Percentiles rank a stretch among this genome's conserved stretches.
Conservation (phyloP, 2,329 filamentous ascomycete genomes). For the Colletotrichum sp. region DNA sequence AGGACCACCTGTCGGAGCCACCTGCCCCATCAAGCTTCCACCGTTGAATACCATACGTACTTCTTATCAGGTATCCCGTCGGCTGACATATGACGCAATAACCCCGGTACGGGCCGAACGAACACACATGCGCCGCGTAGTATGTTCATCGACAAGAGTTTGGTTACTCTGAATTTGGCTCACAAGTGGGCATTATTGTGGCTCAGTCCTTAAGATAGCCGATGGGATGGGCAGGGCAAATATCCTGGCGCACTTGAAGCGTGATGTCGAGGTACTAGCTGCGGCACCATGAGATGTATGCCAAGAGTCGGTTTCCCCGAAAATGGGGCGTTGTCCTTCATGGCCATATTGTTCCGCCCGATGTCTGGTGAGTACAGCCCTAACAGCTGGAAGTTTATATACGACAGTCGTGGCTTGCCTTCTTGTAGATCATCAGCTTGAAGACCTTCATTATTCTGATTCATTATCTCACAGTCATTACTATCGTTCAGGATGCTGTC, state of each 20-base stretch:
- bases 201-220: background rate
- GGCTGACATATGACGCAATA: background rate
- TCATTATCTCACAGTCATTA: background rate
- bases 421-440: background rate
- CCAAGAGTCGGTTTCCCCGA: background rate
- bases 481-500: background rate
- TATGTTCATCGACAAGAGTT: background rate
- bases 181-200: accelerated
- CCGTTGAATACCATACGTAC: background rate
- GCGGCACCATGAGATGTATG: background rate
- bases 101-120: background rate
- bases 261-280: accelerated
- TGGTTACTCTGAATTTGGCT: accelerated
- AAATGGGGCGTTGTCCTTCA: background rate
- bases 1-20: background rate
- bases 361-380: background rate
- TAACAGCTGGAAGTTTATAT: background rate
- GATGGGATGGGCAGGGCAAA: background rate
- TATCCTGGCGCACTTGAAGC: background rate
- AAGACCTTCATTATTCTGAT: background rate
- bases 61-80: background rate
- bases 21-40: background rate
- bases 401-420: background rate
- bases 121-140: accelerated
- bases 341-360: accelerated